phyloP scores from a whole-genome alignment of 208 protist genomes.

The Leishmania mexicana region DNA sequence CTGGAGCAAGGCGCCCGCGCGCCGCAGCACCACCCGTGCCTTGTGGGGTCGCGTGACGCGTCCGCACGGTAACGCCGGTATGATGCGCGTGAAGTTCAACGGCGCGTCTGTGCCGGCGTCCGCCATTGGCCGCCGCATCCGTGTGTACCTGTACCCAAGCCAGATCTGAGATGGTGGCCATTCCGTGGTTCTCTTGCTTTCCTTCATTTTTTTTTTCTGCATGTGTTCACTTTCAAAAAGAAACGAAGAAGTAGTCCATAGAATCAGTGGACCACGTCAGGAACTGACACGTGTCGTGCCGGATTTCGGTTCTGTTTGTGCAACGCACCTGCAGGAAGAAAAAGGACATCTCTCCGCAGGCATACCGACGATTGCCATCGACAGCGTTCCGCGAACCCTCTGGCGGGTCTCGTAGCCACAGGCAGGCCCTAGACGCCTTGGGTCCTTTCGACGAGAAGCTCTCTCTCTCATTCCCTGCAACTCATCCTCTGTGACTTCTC shows the following conservation, averaged over 20 bases:
- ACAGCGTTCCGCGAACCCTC: background rate
- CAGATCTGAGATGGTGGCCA: conserved; percentile 87
- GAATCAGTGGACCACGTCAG: background rate
- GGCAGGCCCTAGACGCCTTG: background rate
- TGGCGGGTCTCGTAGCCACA: background rate
- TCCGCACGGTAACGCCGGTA: conserved; percentile 97
- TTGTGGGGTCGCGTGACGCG: conserved; percentile 98
- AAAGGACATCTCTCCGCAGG: background rate
- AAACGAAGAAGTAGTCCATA: background rate
- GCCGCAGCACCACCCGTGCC: conserved; percentile 91
- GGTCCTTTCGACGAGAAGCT: background rate
- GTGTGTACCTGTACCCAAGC: conserved; percentile 99
- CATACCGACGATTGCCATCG: background rate
- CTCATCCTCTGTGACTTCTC: background rate
- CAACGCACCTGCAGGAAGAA: background rate
- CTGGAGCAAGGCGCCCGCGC: conserved; percentile 89
- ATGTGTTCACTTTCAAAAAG: background rate
- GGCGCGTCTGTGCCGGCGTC: conserved; percentile 94
- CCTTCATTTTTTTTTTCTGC: conserved; percentile 17
- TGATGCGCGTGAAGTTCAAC: conserved; percentile 98
- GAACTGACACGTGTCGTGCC: background rate
- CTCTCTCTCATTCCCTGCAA: background rate
- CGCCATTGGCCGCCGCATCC: conserved; percentile 95
- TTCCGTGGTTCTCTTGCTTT: conserved; percentile 10
- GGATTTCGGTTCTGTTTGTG: background rate